Evolutionary conservation across 805 yeast genomes (phyloP).

Genomic region (Yarrowia osloensis): DNA sequence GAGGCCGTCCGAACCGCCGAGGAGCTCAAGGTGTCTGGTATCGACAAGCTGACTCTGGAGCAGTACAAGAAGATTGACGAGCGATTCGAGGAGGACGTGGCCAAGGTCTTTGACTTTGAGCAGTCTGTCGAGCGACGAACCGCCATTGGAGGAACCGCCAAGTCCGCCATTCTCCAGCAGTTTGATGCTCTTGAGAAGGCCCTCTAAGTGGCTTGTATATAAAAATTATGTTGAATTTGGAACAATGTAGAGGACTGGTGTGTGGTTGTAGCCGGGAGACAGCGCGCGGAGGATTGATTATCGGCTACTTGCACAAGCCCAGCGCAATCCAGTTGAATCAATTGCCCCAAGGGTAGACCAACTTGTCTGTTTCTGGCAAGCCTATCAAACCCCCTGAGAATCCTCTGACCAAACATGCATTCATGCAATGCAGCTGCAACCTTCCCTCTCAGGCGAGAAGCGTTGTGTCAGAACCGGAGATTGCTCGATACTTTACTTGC

Average conservation of each 20-base stretch:
- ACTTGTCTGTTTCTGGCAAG: not conserved
- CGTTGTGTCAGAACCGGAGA: not conserved
- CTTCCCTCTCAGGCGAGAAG: not conserved
- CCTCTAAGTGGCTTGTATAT: slow-evolving; percentile 9
- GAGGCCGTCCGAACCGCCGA: slow-evolving; percentile 94
- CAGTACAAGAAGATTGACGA: slow-evolving; percentile 79
- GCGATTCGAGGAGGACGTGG: slow-evolving; percentile 80
- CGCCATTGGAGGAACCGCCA: slow-evolving; percentile 97
- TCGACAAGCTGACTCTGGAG: slow-evolving; percentile 75
- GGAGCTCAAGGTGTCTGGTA: slow-evolving; percentile 71
- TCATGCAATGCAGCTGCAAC: slow-evolving; percentile 21
- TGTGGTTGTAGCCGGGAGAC: too few relatives aligned
- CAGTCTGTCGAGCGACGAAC: slow-evolving; percentile 93
- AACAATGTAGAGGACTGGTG: too few relatives aligned
- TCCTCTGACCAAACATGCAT: not conserved
- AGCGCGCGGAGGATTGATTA: too few relatives aligned
- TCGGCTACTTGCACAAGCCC: too few relatives aligned
- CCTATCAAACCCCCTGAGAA: slow-evolving; percentile 13
- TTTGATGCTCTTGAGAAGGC: slow-evolving; percentile 42
- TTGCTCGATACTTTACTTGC: not conserved
- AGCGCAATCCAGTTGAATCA: too few relatives aligned
- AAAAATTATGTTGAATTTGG: not conserved
- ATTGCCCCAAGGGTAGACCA: too few relatives aligned
- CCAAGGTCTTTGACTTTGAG: slow-evolving; percentile 86
- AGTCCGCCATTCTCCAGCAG: slow-evolving; percentile 81